Base-by-base conservation (phyloP, 2,329 filamentous ascomycete species). In the Elsinoe perseae region DNA sequence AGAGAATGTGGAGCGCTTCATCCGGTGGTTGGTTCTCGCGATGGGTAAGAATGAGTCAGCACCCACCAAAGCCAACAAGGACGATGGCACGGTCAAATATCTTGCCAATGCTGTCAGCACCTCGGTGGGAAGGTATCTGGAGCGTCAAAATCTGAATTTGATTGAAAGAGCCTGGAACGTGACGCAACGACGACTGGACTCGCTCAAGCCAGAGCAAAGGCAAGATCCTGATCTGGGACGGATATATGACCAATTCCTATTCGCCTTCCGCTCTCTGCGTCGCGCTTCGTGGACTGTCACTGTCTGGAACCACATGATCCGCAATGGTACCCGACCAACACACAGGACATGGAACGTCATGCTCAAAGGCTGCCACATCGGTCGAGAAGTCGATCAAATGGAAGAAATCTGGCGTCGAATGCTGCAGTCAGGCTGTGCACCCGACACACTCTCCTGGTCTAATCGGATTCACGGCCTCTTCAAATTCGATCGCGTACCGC, bases 281-380 rank as follows among this genome's bases (percentile, higher is more conserved):
- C 67, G 70, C 43, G 65, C 72, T 3, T 62, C 72, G 28, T 65
- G 68, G 9, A 77, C 79, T 0, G 71, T 81, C n/a, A 70, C 77
- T 25, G 72, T 81, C 2, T 83, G 80, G 80, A 80, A 81, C 57
- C 68, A 75, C 58, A 80, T 82, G 76, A 65, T 78, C 12, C 66
- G 71, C 42, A 69, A 79, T 53, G 80, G 79, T 1, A 66, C 85
- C 27, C 68, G 72, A 56, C 84, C 87, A 12, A 83, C 77, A 5
- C 64, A 85, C 56, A 78, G 74, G 62, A 85, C 87, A 0, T 93
- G 86, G 80, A 85, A 83, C 36, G 73, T 80, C 42, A 86, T 93
- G 79, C 80, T 93, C 61, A 77, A 81, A 56, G 87, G 87, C 1
- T 89, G 84, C 69, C 80, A 79, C 64, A 76, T 75, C 50, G 76